These are phyloP conservation scores for Schizochytrium sp. DNA, from an alignment of 108 stramenopile species.

Conservation along the genomic window DNA sequence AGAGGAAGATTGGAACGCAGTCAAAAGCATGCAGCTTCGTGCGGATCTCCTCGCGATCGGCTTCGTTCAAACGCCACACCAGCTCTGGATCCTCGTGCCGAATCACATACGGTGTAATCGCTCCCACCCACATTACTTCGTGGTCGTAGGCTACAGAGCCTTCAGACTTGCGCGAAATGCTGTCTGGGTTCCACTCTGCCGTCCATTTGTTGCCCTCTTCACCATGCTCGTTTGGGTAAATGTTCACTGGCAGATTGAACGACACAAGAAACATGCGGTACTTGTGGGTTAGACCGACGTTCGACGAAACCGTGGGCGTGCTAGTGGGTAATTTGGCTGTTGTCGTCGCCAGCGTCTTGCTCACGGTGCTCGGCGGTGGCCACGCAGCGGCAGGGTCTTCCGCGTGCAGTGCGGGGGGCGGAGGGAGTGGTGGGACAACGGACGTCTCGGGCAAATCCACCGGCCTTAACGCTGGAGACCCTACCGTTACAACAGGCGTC, in stretches of 20 bases:
- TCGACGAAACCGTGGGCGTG: not conserved
- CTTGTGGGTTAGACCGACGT: not conserved
- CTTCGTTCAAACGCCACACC: constrained; percentile 40
- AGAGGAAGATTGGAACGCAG: constrained; percentile 86
- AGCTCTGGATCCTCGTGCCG: not conserved
- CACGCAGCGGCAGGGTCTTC: not conserved
- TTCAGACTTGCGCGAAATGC: constrained; percentile 9
- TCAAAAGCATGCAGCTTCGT: constrained; percentile 66
- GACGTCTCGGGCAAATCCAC: not conserved
- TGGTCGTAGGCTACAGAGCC: constrained; percentile 7
- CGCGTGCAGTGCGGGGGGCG: too few relatives aligned
- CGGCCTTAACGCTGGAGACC: not conserved
- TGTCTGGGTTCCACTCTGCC: constrained; percentile 16
- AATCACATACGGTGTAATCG: constrained; percentile 12
- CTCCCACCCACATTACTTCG: constrained; percentile 13
- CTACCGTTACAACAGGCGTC: not conserved
- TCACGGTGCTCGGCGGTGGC: not conserved
- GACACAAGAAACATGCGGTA: constrained; percentile 10
- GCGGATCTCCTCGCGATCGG: constrained; percentile 65
- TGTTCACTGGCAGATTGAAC: not conserved
- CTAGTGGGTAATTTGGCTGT: not conserved
- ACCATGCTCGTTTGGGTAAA: not conserved
- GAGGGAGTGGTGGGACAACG: not conserved
- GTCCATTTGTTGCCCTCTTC: not conserved
- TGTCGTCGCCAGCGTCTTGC: not conserved